Conservation (phyloP, 805 yeast species). For the Sugiyamaella americana region DNA sequence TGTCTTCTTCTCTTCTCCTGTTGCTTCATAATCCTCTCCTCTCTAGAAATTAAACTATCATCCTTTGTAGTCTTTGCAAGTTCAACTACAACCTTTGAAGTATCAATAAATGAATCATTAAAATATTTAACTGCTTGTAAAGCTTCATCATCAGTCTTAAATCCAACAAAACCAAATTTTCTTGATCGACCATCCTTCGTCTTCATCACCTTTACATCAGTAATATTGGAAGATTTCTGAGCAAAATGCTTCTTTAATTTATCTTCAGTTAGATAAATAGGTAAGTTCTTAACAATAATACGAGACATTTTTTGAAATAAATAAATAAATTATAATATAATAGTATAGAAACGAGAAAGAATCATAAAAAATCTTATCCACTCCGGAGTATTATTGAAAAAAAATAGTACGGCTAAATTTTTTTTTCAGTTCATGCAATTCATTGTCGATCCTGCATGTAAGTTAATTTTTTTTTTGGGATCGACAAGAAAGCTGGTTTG, state of each 20-base stretch:
- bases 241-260: slow-evolving; percentile 62
- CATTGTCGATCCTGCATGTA: too few species aligned
- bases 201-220: slow-evolving; percentile 82
- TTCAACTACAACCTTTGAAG: slow-evolving; percentile 71
- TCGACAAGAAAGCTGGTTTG: too few species aligned
- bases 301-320: slow-evolving; percentile 45
- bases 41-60: slow-evolving; percentile 46
- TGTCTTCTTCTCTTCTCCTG: slow-evolving; percentile 14
- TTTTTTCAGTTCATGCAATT: too few species aligned
- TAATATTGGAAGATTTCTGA: slow-evolving; percentile 51
- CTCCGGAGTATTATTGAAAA: too few species aligned
- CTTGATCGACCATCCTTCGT: slow-evolving; percentile 82
- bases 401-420: not conserved
- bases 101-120: slow-evolving; percentile 73
- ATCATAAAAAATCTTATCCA: not conserved
- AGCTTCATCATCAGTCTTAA: slow-evolving; percentile 67
- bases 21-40: slow-evolving; percentile 15
- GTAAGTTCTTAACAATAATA: slow-evolving; percentile 85
- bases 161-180: slow-evolving; percentile 91
- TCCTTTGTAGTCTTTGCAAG: slow-evolving; percentile 83
- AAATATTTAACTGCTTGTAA: slow-evolving; percentile 68
- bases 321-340: too few species aligned
- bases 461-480: too few species aligned
- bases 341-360: not conserved
- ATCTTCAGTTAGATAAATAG: slow-evolving; percentile 69